phyloP scores from a whole-genome alignment of 2,329 filamentous ascomycete species.

The Fusarium burgessii region DNA sequence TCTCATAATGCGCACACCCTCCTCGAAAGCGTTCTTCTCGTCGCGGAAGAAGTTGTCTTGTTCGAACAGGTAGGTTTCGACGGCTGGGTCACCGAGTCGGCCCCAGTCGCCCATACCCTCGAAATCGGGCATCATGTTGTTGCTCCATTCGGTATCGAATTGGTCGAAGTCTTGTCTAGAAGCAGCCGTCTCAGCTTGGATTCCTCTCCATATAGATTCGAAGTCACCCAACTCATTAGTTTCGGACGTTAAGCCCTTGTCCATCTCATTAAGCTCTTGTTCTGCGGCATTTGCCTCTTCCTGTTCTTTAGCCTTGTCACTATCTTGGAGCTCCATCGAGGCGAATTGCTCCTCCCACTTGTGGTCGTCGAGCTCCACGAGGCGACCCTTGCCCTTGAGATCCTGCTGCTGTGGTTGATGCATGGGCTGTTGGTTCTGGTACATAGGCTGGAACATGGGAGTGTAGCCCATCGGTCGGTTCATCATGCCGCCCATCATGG shows the following conservation, averaged over 20 bases:
- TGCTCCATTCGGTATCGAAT: conserved; percentile 84
- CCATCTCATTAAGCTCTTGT: conserved; percentile 88
- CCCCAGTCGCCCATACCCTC: conserved; percentile 74
- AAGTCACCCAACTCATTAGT: conserved; percentile 86
- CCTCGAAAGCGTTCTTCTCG: conserved; percentile 86
- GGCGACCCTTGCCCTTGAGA: conserved; percentile 86
- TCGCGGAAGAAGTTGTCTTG: conserved; percentile 90
- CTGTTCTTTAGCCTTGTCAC: conserved; percentile 64
- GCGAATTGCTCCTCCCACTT: conserved; percentile 98
- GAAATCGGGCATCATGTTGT: conserved; percentile 65
- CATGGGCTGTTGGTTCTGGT: conserved; percentile 57
- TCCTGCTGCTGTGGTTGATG: conserved; percentile 63
- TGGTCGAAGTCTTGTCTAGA: conserved; percentile 74
- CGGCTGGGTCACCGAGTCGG: conserved; percentile 77
- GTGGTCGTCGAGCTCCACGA: conserved; percentile 92
- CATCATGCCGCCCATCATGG: conserved; percentile 69
- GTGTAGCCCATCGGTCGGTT: conserved; percentile 65
- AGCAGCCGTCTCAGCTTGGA: conserved; percentile 79
- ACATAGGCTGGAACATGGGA: conserved; percentile 67
- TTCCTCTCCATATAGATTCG: conserved; percentile 88
- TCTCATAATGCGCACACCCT: conserved; percentile 92
- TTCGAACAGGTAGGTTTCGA: conserved; percentile 95
- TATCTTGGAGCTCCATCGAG: conserved; percentile 79
- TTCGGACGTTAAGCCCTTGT: conserved; percentile 75
- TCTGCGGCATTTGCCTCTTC: conserved; percentile 81